phyloP scores from a whole-genome alignment of 345 rosid genomes.

The Gossypium turneri region DNA sequence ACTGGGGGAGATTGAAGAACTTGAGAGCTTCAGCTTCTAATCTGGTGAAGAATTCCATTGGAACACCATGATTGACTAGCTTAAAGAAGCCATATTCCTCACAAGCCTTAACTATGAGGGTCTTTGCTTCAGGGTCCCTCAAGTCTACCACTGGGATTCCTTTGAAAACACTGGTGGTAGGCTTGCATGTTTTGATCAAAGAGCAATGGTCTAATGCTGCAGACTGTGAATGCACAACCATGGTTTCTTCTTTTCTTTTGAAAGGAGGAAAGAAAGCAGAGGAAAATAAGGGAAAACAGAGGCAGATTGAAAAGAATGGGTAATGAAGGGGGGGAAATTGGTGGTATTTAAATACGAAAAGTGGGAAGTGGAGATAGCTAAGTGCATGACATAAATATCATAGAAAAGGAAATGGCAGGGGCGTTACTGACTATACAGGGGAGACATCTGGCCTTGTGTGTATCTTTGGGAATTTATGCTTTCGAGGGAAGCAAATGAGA shows the following conservation, averaged over 20 bases:
- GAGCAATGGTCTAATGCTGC: conserved; percentile 44
- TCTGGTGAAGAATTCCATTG: conserved; percentile 40
- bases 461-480: conserved; percentile 26
- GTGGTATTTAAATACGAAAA: conserved; percentile 17
- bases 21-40: conserved; percentile 53
- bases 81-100: conserved; percentile 79
- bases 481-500: conserved; percentile 17
- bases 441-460: conserved; percentile 37
- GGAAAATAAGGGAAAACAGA: neutral
- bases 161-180: conserved; percentile 23
- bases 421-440: conserved; percentile 34
- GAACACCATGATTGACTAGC: conserved; percentile 67
- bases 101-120: conserved; percentile 53
- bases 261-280: neutral
- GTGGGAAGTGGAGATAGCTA: conserved; percentile 5
- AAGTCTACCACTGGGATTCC: conserved; percentile 64
- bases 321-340: conserved; percentile 1
- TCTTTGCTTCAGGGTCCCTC: conserved; percentile 52
- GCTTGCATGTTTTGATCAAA: conserved; percentile 57
- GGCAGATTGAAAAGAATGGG: neutral
- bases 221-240: conserved; percentile 69
- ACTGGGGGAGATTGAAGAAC: conserved; percentile 63
- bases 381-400: conserved; percentile 6
- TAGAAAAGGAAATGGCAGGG: conserved; percentile 13
- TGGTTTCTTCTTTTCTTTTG: conserved; percentile 17